phyloP scores from a whole-genome alignment of 441 rosid species.

The Pelargonium australe region DNA sequence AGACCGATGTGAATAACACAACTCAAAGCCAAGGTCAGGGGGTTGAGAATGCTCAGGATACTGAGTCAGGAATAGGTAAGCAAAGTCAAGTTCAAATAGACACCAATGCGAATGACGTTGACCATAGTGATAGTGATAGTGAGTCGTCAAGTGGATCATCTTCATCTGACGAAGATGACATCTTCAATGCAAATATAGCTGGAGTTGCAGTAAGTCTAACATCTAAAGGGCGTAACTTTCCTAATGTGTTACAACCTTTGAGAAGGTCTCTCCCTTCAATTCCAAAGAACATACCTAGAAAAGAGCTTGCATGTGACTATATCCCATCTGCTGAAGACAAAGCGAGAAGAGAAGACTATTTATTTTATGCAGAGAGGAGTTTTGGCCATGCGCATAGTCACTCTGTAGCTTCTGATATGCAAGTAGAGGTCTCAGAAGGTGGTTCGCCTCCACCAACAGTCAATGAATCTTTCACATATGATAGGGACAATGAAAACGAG shows the following conservation, averaged over 20 bases:
- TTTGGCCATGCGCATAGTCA: slow-evolving; percentile 42
- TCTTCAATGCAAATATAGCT: slow-evolving; percentile 18
- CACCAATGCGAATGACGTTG: slow-evolving; percentile 22
- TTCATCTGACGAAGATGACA: slow-evolving; percentile 30
- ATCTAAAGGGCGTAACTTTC: slow-evolving; percentile 27
- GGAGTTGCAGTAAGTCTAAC: slow-evolving; percentile 21
- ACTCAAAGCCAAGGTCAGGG: slow-evolving; percentile 15
- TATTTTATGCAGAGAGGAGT: slow-evolving; percentile 28
- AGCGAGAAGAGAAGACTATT: slow-evolving; percentile 33
- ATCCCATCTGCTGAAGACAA: slow-evolving; percentile 38
- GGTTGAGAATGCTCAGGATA: slow-evolving; percentile 13
- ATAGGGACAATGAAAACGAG: slow-evolving; percentile 47
- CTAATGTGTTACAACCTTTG: slow-evolving; percentile 22
- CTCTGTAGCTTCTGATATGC: slow-evolving; percentile 86
- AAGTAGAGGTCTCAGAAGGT: slow-evolving; percentile 79
- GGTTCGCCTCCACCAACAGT: slow-evolving; percentile 63
- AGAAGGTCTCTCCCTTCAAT: slow-evolving; percentile 24
- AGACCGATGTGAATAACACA: slow-evolving; percentile 20
- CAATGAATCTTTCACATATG: slow-evolving; percentile 46
- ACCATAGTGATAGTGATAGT: slow-evolving; percentile 22
- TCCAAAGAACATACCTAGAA: slow-evolving; percentile 31
- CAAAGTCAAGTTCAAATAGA: slow-evolving; percentile 28
- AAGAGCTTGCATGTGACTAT: slow-evolving; percentile 26
- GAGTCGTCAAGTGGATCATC: slow-evolving; percentile 27
- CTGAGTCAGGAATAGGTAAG: slow-evolving; percentile 23